Conservation (phyloP, 2,329 filamentous ascomycete genomes). For the Pseudogymnoascus sp. region DNA sequence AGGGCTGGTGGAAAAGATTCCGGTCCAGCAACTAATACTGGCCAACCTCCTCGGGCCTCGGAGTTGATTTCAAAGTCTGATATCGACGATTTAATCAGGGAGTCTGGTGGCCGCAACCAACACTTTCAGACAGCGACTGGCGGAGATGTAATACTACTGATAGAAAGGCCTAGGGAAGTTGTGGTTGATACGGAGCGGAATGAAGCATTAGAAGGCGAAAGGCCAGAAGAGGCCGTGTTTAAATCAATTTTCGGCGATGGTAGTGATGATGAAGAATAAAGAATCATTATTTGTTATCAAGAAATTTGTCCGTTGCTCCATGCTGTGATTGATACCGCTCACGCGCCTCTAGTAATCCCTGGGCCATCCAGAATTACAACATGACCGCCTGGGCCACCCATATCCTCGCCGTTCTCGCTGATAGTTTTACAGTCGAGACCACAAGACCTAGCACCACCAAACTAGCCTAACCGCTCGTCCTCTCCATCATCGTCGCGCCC, state of each 20-base stretch:
- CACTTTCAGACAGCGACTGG: constrained; percentile 15
- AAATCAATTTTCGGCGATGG: constrained; percentile 90
- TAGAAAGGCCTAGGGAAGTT: constrained; percentile 18
- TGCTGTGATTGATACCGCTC: background rate
- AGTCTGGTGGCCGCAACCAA: constrained; percentile 29
- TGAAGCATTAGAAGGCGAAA: constrained; percentile 64
- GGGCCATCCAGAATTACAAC: background rate
- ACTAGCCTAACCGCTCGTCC: background rate
- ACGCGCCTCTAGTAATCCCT: background rate
- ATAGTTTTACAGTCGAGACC: background rate
- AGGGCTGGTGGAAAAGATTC: constrained; percentile 18
- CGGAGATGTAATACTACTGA: constrained; percentile 10
- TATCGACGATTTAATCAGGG: constrained; percentile 46
- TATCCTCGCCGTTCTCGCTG: background rate
- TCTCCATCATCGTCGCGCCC: background rate
- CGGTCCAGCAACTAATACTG: background rate
- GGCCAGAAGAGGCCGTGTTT: constrained; percentile 74
- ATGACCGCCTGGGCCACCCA: background rate
- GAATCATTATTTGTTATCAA: background rate
- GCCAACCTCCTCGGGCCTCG: constrained; percentile 25
- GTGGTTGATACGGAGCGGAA: constrained; percentile 66
- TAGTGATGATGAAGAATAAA: constrained; percentile 55
- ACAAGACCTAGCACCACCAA: background rate
- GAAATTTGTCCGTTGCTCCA: background rate
- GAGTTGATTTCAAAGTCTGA: constrained; percentile 45